Evolutionary conservation across 345 rosid genomes (phyloP).

Genomic region (Gossypium herbaceum): DNA sequence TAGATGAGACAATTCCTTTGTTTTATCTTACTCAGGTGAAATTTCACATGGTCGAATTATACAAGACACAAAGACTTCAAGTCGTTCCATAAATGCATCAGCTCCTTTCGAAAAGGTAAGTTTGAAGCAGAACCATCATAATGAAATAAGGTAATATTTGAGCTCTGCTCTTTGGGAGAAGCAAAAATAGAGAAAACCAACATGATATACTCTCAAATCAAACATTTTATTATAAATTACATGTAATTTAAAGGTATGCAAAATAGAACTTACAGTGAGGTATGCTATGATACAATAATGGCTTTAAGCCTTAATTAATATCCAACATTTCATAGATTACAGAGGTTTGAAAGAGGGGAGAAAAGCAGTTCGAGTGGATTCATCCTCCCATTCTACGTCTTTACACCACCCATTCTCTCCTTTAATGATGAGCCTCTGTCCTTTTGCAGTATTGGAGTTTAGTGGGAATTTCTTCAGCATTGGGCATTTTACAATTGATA

Average conservation of each 20-base stretch:
- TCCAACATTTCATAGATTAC: too few relatives aligned
- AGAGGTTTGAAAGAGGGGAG: not conserved
- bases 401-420: not conserved
- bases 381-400: not conserved
- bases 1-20: not conserved
- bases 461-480: not conserved
- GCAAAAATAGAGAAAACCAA: not conserved
- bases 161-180: not conserved
- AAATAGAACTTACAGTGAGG: too few relatives aligned
- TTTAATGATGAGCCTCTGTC: not conserved
- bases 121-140: constrained; percentile 17
- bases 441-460: not conserved
- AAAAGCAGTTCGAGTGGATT: not conserved
- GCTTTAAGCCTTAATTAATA: too few relatives aligned
- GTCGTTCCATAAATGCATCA: constrained; percentile 16
- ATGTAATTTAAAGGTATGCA: too few relatives aligned
- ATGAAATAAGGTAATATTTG: constrained; percentile 30
- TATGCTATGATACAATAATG: too few relatives aligned
- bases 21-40: constrained; percentile 23
- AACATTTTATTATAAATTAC: too few relatives aligned
- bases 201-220: too few relatives aligned
- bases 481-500: not conserved
- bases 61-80: not conserved
- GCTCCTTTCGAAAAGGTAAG: constrained; percentile 23
- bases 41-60: constrained; percentile 5